Conservation (phyloP, 345 rosid genomes). For the Eucalyptus lansdowneana region DNA sequence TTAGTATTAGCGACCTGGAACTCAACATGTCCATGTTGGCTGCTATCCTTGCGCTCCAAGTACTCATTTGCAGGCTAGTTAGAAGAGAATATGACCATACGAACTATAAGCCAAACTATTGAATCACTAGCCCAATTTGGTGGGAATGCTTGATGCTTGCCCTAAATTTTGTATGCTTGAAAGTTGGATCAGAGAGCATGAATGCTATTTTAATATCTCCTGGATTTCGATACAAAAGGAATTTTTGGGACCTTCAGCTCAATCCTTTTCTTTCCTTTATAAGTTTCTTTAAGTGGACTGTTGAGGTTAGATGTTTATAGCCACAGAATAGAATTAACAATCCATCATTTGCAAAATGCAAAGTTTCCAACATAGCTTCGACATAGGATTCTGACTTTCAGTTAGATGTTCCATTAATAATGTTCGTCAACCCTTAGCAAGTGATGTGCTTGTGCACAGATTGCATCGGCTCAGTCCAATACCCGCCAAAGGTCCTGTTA, state of each 20-base stretch:
- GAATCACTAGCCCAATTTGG: neutral
- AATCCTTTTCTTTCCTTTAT: neutral
- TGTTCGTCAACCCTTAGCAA: neutral
- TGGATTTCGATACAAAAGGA: slow-evolving; percentile 24
- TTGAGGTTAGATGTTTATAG: neutral
- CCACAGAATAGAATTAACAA: too few relatives aligned
- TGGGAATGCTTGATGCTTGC: neutral
- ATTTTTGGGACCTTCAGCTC: slow-evolving; percentile 11
- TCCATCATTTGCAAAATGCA: neutral
- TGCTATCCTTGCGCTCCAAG: neutral
- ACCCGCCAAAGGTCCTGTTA: neutral
- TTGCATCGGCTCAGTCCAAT: neutral
- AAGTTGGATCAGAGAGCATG: slow-evolving; percentile 29
- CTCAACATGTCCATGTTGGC: neutral
- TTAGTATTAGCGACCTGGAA: neutral
- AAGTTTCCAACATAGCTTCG: neutral
- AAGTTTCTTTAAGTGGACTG: neutral
- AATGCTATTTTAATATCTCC: slow-evolving; percentile 24
- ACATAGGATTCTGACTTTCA: neutral
- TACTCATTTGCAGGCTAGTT: neutral
- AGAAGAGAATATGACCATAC: neutral
- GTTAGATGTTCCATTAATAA: neutral
- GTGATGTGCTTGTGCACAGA: neutral
- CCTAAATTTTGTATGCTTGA: neutral
- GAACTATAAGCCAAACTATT: neutral